Conservation (phyloP, 2,329 filamentous ascomycete species). For the Neoarthrinium moseri region DNA sequence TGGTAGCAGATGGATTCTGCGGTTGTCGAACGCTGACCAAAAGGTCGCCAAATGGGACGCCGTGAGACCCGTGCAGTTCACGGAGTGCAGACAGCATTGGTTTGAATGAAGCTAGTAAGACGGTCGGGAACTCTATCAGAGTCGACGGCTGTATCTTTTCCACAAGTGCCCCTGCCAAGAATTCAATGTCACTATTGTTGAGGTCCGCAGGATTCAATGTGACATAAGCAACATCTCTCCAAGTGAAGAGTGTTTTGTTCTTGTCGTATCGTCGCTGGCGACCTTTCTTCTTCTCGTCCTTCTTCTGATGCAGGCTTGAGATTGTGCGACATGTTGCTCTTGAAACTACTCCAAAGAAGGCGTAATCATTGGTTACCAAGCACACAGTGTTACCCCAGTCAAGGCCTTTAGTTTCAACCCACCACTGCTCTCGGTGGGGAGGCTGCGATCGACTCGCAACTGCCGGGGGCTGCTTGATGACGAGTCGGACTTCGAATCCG, state of each 20-base stretch:
- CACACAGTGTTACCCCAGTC: conserved; percentile 1
- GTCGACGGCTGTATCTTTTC: conserved; percentile 10
- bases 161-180: not conserved
- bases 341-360: conserved; percentile 3
- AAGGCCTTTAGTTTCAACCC: not conserved
- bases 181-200: conserved; percentile 12
- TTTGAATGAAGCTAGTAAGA: conserved; percentile 57
- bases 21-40: conserved; percentile 30
- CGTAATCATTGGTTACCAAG: not conserved
- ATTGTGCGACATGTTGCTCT: not conserved
- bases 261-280: not conserved
- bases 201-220: conserved; percentile 22
- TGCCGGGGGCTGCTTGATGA: not conserved
- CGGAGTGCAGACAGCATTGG: conserved; percentile 57
- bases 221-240: not conserved
- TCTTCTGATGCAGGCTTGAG: not conserved
- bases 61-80: conserved; percentile 39
- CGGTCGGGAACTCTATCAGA: conserved; percentile 61
- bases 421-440: conserved; percentile 3
- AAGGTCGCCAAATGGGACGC: conserved; percentile 49
- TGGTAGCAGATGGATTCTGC: not conserved
- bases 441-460: not conserved
- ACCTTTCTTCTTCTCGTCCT: conserved; percentile 1
- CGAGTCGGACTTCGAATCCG: not conserved
- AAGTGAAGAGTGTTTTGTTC: not conserved